Conservation (phyloP, 495 filamentous ascomycete genomes). For the Hamigera avellanea region DNA sequence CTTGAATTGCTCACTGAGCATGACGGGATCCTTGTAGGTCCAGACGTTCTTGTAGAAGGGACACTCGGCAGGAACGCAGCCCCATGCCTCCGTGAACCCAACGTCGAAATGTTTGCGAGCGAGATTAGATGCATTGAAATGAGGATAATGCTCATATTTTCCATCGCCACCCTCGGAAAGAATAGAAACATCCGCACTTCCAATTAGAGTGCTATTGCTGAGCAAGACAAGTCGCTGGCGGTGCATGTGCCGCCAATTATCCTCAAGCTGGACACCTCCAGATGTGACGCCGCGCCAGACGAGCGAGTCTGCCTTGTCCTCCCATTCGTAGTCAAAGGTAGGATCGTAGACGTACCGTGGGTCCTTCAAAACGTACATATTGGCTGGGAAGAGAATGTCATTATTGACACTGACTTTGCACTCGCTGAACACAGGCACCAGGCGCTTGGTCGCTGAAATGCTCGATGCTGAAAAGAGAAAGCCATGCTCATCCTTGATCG, state of each 20-base stretch:
- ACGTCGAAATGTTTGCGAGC: constrained; percentile 30
- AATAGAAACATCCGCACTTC: constrained; percentile 10
- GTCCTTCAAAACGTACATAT: constrained; percentile 66
- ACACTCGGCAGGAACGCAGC: constrained; percentile 27
- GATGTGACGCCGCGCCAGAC: constrained; percentile 65
- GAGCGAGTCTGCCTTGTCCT: constrained; percentile 38
- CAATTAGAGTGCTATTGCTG: constrained; percentile 51
- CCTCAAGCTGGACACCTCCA: constrained; percentile 48
- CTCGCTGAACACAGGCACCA: constrained; percentile 60
- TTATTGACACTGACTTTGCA: constrained; percentile 70
- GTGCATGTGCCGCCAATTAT: constrained; percentile 62
- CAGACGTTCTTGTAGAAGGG: constrained; percentile 21
- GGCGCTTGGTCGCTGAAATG: constrained; percentile 1
- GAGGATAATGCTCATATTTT: constrained; percentile 1
- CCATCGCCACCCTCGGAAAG: constrained; percentile 12
- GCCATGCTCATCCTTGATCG: constrained; percentile 49
- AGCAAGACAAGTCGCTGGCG: constrained; percentile 63
- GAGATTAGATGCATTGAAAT: constrained; percentile 15
- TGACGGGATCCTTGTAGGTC: constrained; percentile 10
- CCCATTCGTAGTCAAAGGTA: constrained; percentile 37
- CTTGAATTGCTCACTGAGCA: constrained; percentile 41
- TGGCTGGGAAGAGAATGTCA: constrained; percentile 65
- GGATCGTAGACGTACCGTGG: constrained; percentile 52
- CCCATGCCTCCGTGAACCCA: constrained; percentile 27
- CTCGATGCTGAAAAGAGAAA: constrained; percentile 57